A percentile compares a stretch with the other conserved stretches of the same genome.
Conservation (phyloP, 441 rosid genomes). For the California macrophylla region DNA sequence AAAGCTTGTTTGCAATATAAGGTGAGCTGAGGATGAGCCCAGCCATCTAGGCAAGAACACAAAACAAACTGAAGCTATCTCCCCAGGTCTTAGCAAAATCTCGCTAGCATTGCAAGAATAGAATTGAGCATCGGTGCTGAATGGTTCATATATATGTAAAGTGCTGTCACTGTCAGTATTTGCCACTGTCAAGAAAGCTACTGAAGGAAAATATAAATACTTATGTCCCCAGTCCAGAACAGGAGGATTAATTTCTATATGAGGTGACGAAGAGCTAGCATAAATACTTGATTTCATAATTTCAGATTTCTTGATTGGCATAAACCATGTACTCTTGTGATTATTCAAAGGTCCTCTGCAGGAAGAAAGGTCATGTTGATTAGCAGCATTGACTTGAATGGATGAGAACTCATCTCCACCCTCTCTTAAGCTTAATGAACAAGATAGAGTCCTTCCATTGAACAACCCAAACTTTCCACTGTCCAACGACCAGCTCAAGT, state of each 20-base stretch:
- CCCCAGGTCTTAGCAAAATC: slow-evolving; percentile 45
- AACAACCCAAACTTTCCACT: slow-evolving; percentile 33
- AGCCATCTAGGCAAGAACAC: slow-evolving; percentile 51
- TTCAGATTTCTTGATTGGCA: slow-evolving; percentile 28
- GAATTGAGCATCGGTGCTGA: slow-evolving; percentile 49
- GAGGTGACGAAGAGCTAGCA: slow-evolving; percentile 26
- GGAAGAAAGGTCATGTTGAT: slow-evolving; percentile 33
- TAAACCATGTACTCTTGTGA: slow-evolving; percentile 24
- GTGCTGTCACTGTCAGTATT: slow-evolving; percentile 48
- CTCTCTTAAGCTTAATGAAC: slow-evolving; percentile 40
- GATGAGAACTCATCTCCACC: slow-evolving; percentile 28
- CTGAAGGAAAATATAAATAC: slow-evolving; percentile 43
- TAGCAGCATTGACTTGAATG: slow-evolving; percentile 20
- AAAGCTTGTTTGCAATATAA: slow-evolving; percentile 54
- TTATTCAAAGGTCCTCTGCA: slow-evolving; percentile 30
- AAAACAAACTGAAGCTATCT: slow-evolving; percentile 52
- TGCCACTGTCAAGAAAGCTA: slow-evolving; percentile 44
- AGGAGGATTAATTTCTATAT: slow-evolving; percentile 44
- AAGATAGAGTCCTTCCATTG: slow-evolving; percentile 46
- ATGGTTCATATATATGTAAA: slow-evolving; percentile 54
- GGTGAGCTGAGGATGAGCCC: slow-evolving; percentile 51
- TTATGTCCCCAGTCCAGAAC: slow-evolving; percentile 54
- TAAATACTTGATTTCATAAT: slow-evolving; percentile 25
- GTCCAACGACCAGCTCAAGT: slow-evolving; percentile 42
- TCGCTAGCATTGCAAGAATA: slow-evolving; percentile 58